Base-by-base conservation (phyloP, 2,329 filamentous ascomycete species). In the Mycosphaerella sp. region DNA sequence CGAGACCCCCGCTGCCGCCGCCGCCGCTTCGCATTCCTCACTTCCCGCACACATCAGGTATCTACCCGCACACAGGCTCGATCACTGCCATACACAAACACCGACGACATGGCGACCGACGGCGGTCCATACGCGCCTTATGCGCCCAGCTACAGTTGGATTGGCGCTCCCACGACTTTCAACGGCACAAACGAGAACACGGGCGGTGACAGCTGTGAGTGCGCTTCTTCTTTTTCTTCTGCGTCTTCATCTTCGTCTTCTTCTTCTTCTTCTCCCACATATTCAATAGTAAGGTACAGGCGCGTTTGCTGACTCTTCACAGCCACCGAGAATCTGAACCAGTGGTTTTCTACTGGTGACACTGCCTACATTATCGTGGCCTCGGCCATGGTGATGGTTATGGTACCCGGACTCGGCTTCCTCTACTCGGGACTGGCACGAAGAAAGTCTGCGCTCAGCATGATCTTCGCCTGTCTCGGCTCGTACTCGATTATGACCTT, bases 381-480 rank as follows among this genome's bases (percentile, higher is more conserved):
- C 54, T 81, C 90, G 55, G 90, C 87, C 68, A 95, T 97, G 85
- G 91, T 97, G 59, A 74, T 97, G 74, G 75, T 96, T 73, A 98
- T 97, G 93, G 79, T 97, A 27, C 93, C 93, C 27, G 93, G 93
- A 64, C 90, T 98, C 63, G 90, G 89, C 50, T 96, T 98, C 73
- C 82, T 98, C 59, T 98, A 98, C 76, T 96, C 91, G 10, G 93
- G 93, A 61, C 85, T 97, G 60, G 91, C 93, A n/a, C 86, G 93
- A 60, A 83, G 93, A 77, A 98, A 98, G 77, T 97, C 93, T 4
- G 93, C 93, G 27, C 80, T 98, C 39, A 95, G 89, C 58, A 86
- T 97, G 77, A 93, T 98, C 66, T 97, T 90, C 89, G 89, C 91
- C 12, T 89, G 86, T 73, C 94, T 98, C 87, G 91, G 86, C 70